A percentile compares a stretch with the other conserved stretches of the same genome.
phyloP scores from a whole-genome alignment of 257 asterid species.

The Ophiorrhiza pumila region DNA sequence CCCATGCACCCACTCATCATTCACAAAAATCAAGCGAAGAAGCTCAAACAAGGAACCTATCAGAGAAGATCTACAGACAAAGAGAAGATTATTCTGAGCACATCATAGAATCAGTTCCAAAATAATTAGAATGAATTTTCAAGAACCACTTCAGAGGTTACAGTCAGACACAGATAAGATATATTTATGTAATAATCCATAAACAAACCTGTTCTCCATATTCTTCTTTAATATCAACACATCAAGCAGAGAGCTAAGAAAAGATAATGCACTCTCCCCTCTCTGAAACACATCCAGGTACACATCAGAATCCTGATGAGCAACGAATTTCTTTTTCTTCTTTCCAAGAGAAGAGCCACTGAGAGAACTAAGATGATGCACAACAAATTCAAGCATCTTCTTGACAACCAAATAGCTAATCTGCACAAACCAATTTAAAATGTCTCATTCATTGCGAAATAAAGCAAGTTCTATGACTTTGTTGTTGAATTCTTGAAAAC shows the following conservation, averaged over 20 bases:
- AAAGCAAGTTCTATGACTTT: neutral
- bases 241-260: conserved; percentile 69
- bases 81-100: neutral
- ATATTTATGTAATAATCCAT: neutral
- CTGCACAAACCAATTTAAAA: conserved; percentile 46
- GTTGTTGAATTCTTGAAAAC: neutral
- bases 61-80: conserved; percentile 57
- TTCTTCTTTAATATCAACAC: conserved; percentile 68
- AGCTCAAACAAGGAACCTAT: conserved; percentile 70
- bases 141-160: neutral
- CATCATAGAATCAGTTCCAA: neutral
- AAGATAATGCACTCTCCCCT: conserved; percentile 39
- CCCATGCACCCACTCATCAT: conserved; percentile 39
- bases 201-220: conserved; percentile 58
- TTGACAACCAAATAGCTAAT: conserved; percentile 43
- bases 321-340: conserved; percentile 53
- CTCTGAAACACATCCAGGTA: conserved; percentile 26
- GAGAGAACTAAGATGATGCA: conserved; percentile 34
- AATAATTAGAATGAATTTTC: neutral
- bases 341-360: conserved; percentile 40
- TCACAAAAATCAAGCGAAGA: conserved; percentile 43
- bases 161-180: neutral
- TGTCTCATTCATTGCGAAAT: neutral
- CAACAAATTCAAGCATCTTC: conserved; percentile 50
- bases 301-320: conserved; percentile 28